These are phyloP conservation scores for Perilla frutescens DNA, from an alignment of 257 asterid species.

Conservation along the genomic window DNA sequence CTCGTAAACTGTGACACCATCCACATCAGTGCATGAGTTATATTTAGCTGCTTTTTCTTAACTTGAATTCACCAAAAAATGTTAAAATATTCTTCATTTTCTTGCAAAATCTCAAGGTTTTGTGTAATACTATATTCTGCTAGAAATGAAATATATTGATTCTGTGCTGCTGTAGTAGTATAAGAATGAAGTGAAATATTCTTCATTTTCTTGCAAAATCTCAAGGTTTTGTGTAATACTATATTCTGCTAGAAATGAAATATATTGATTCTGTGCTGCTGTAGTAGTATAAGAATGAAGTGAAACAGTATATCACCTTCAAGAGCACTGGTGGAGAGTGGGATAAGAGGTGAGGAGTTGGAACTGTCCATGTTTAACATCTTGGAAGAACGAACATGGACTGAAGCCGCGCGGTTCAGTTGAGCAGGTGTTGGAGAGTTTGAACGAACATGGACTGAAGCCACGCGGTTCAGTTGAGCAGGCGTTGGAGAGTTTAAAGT, in stretches of 20 bases:
- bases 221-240: conserved; percentile 8
- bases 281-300: conserved; percentile 11
- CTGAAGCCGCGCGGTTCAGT: conserved; percentile 26
- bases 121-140: neutral
- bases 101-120: conserved; percentile 13
- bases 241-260: conserved; percentile 8
- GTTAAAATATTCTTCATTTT: neutral
- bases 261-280: neutral
- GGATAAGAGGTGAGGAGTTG: conserved; percentile 51
- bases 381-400: conserved; percentile 37
- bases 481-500: neutral
- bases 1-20: conserved; percentile 55
- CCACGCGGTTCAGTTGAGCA: neutral
- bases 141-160: conserved; percentile 4
- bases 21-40: conserved; percentile 27
- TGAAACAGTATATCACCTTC: conserved; percentile 55
- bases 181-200: conserved; percentile 6
- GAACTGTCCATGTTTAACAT: conserved; percentile 33
- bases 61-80: neutral
- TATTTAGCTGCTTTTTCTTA: neutral
- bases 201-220: neutral
- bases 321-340: conserved; percentile 49
- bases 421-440: conserved; percentile 16
- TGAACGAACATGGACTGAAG: neutral
- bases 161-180: conserved; percentile 1